Percentiles rank a stretch among this genome's conserved stretches.
These are phyloP conservation scores for Colletotrichum nymphaeae DNA, from an alignment of 2,329 filamentous ascomycete genomes.

Conservation along the genomic window DNA sequence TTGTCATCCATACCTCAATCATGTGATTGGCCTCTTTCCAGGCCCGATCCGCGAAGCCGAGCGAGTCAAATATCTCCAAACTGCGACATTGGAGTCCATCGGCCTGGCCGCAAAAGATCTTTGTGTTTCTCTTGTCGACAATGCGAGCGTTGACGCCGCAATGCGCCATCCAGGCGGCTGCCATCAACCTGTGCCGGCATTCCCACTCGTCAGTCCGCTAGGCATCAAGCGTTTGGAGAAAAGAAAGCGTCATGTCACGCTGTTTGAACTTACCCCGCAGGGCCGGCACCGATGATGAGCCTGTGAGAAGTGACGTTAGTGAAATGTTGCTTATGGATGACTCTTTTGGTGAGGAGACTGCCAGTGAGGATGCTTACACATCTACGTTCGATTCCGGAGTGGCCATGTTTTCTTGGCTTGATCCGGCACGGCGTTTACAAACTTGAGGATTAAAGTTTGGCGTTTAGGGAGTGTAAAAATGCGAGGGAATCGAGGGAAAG, in stretches of 20 bases:
- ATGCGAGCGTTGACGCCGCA: slow-evolving; percentile 54
- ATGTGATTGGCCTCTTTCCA: slow-evolving; percentile 77
- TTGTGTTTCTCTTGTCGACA: slow-evolving; percentile 55
- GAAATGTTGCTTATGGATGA: not conserved
- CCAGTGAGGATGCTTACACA: slow-evolving; percentile 38
- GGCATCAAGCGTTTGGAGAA: not conserved
- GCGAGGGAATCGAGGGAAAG: not conserved
- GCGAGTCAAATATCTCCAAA: slow-evolving; percentile 79
- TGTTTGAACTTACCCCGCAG: slow-evolving; percentile 27
- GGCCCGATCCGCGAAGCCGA: slow-evolving; percentile 72
- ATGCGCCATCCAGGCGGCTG: slow-evolving; percentile 55
- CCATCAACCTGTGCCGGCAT: slow-evolving; percentile 51
- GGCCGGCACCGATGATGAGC: slow-evolving; percentile 54
- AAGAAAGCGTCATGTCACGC: not conserved
- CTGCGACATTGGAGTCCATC: slow-evolving; percentile 70
- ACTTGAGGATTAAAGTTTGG: not conserved
- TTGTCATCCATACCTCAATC: slow-evolving; percentile 65
- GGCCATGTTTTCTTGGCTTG: slow-evolving; percentile 4
- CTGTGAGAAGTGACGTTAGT: slow-evolving; percentile 36
- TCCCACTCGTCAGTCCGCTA: not conserved
- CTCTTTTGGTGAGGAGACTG: not conserved
- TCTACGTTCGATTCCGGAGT: slow-evolving; percentile 41
- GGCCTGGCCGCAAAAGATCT: slow-evolving; percentile 56
- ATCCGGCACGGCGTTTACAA: too few relatives aligned
- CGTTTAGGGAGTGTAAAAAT: not conserved